These are phyloP conservation scores for Neonectria hederae DNA, from an alignment of 2,329 filamentous ascomycete genomes.

Conservation along the genomic window DNA sequence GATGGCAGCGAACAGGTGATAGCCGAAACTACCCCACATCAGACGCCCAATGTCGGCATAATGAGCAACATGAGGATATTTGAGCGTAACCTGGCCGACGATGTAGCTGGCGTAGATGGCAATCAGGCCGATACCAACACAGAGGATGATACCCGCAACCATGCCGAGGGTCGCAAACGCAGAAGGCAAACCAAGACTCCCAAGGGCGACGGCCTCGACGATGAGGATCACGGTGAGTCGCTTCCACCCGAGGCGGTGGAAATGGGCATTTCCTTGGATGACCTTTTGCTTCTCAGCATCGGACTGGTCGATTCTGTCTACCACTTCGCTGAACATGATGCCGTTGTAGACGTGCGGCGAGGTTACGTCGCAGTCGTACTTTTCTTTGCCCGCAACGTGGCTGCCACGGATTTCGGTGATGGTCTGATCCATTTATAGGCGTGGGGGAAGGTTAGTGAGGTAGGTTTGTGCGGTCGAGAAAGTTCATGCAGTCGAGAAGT, in stretches of 20 bases:
- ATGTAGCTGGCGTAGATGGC: conserved; percentile 1
- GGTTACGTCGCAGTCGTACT: not conserved
- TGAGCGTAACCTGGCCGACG: not conserved
- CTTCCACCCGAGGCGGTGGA: conserved; percentile 5
- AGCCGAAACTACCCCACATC: not conserved
- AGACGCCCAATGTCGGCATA: not conserved
- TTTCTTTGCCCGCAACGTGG: not conserved
- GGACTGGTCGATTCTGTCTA: not conserved
- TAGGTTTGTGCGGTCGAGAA: not conserved
- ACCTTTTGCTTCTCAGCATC: not conserved
- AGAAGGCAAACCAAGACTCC: not conserved
- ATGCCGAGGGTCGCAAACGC: conserved; percentile 3
- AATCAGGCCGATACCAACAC: not conserved
- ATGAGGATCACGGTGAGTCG: not conserved
- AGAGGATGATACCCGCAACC: not conserved
- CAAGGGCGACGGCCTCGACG: not conserved
- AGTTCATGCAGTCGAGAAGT: not conserved
- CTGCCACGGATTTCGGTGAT: not conserved
- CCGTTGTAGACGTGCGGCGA: not conserved
- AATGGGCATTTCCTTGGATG: not conserved
- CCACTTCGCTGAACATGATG: not conserved
- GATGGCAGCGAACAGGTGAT: not conserved
- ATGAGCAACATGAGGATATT: not conserved
- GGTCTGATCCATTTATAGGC: not conserved
- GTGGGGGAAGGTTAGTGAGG: not conserved